These are phyloP conservation scores for Geotrichum australiense DNA, from an alignment of 1,139 yeast species.

Conservation along the genomic window DNA sequence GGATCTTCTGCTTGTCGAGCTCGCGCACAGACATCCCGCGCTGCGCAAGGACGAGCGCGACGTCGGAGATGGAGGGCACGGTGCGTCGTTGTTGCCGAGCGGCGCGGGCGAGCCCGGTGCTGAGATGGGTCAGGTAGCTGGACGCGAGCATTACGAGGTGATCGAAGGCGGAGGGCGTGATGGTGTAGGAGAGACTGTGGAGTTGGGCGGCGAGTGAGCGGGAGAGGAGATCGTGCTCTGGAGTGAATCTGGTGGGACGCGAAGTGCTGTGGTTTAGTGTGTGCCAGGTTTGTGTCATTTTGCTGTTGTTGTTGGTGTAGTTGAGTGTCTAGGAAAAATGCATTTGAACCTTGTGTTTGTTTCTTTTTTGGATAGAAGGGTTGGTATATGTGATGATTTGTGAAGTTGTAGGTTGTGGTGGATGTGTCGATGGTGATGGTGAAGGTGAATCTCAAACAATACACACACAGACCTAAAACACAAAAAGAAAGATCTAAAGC, in stretches of 20 bases:
- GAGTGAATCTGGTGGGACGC: conserved; percentile 10
- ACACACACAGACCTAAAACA: too few relatives aligned
- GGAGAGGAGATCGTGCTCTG: conserved; percentile 23
- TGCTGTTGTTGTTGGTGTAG: neutral
- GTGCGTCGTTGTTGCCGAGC: conserved; percentile 65
- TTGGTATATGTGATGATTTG: too few relatives aligned
- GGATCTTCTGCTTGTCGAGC: conserved; percentile 13
- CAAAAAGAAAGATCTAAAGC: too few relatives aligned
- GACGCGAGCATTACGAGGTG: conserved; percentile 37
- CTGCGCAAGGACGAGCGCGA: conserved; percentile 44
- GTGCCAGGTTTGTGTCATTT: conserved; percentile 9
- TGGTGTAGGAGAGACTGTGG: conserved; percentile 23
- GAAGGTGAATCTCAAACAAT: too few relatives aligned
- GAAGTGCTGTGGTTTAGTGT: conserved; percentile 7
- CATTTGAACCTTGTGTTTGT: neutral
- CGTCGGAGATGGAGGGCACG: conserved; percentile 52
- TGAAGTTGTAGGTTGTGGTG: too few relatives aligned
- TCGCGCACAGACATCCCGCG: conserved; percentile 38
- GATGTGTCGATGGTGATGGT: too few relatives aligned
- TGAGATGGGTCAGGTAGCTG: conserved; percentile 45
- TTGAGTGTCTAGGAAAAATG: neutral
- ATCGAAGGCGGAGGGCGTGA: conserved; percentile 26
- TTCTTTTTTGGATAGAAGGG: too few relatives aligned
- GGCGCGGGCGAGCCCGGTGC: conserved; percentile 44
- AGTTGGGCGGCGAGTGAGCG: conserved; percentile 28